Evolutionary conservation across 352 stramenopile genomes (phyloP), one percentile per base, ranked within the genome.

Genomic region (Globisporangium heterothallicum): DNA sequence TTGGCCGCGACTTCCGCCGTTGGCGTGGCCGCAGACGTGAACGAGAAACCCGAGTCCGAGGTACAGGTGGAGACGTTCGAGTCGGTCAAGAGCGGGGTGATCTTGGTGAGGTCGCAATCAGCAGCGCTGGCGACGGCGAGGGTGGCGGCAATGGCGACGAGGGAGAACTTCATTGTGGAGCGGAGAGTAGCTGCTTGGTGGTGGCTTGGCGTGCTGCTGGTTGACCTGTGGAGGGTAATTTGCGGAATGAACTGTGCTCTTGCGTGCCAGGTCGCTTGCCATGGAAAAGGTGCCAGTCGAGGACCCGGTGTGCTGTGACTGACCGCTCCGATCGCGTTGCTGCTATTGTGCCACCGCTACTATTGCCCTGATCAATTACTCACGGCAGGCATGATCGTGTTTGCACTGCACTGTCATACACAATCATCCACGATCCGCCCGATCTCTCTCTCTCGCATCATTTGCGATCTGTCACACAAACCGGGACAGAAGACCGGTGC

Each of bases 11-110:
- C 43, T 0, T 46, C 49, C 9, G 18, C 56, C 0, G 53, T 49
- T 4, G 60, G 62, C 22, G 34, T 35, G 4, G 43, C 16, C 14
- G 24, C 32, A 2, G 45, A 46, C 12, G 41, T 46, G 19, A 46
- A 38, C 35, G 36, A 76, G 46, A 27, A 77, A 27, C 41, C 74
- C 61, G 45, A 74, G 63, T 30, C 63, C 45, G 13, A 13, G 6
- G 53, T 26, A 24, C 53, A 59, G 7, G 18, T n/a, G 8, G 26
- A 9, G 16, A 53, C 19, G 24, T 48, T 53, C 5, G 30, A 6
- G 38, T 53, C 16, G 6, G 30, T 4, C n/a, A 59, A 27, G 9
- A 59, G 22, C 18, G 43, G 43, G 19, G 53, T 34, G 34, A 59
- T 12, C 36, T 59, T 36, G 30, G 24, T 48, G 16, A 59, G 25